Conservation (phyloP, 768 basidiomycete species). For the Tricholoma hemisulphureum region DNA sequence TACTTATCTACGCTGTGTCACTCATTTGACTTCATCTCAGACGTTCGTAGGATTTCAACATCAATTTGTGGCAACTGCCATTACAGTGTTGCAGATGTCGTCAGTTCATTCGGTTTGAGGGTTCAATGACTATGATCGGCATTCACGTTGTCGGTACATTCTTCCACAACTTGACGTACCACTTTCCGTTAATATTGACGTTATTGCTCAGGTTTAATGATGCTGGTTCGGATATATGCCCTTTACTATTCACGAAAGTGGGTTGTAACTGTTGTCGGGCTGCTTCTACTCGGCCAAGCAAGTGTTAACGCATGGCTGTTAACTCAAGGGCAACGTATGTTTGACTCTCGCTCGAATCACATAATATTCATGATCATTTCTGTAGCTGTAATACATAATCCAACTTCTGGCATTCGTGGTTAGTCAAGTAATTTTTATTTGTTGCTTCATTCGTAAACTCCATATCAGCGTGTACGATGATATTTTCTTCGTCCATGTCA, state of each 20-base stretch:
- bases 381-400: slow-evolving; percentile 43
- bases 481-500: slow-evolving; percentile 38
- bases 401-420: slow-evolving; percentile 37
- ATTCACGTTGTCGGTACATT: slow-evolving; percentile 44
- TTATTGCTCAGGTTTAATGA: slow-evolving; percentile 42
- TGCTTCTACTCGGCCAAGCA: slow-evolving; percentile 45
- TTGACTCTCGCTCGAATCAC: not conserved
- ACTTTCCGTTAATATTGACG: not conserved
- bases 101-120: slow-evolving; percentile 51
- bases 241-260: slow-evolving; percentile 35
- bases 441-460: not conserved
- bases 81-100: slow-evolving; percentile 33
- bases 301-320: slow-evolving; percentile 56
- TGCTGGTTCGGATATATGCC: slow-evolving; percentile 51
- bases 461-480: slow-evolving; percentile 39
- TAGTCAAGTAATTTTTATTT: not conserved
- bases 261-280: slow-evolving; percentile 27
- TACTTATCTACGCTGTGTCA: not conserved
- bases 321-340: slow-evolving; percentile 47
- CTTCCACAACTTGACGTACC: not conserved
- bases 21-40: not conserved
- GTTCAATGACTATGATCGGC: slow-evolving; percentile 51
- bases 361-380: not conserved
- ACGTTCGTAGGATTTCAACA: not conserved
- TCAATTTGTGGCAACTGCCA: not conserved